Base-by-base conservation (phyloP, 2,329 filamentous ascomycete species). In the Thielaviopsis punctulata region DNA sequence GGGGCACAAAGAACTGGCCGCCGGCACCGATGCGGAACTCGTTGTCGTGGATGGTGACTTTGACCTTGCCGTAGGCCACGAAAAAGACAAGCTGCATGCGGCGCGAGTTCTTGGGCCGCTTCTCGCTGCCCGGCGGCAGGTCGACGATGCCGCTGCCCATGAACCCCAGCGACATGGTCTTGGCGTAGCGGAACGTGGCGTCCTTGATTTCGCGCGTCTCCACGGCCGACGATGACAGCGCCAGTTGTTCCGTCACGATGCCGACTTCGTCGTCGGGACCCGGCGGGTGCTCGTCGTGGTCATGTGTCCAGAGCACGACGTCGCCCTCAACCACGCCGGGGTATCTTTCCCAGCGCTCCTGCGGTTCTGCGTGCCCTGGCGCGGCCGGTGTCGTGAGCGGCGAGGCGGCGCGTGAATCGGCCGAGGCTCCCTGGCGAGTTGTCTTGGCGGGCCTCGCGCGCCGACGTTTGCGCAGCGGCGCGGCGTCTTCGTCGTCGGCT, bases 81-180 rank as follows among this genome's bases (percentile, higher is more conserved):
- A 94, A 95, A 65, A 96, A 96, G 1, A 85, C 82, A 83, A 98
- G 92, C 63, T 95, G 88, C 86, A 95, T 96, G 69, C 85, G 89
- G 57, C 90, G 77, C 33, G 85, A 84, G 66, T 95, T 96, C 73
- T 96, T 96, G 48, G 82, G 78, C 59, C 82, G 79, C 71, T 98
- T 98, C 62, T 84, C 79, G 27, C 85, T 80, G 2, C 84, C 82
- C 0, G 86, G 82, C 5, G 87, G 86, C 49, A 98, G 70, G 60
- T 96, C 90, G 36, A 98, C 85, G 50, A 96, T 76, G 15, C 92
- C 92, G 9, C 84, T 83, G 30, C 88, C 89, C 65, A 96, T 86
- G 65, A 95, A 96, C 0, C 84, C 80, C 56, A 85, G 72, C 24
- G 80, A 86, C 53, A 93, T 75, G 56, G 90, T 84, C 69, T 95